Percentiles rank a stretch among this genome's conserved stretches.
phyloP scores from a whole-genome alignment of 371 early-diverging fungal genomes.

The Mycotypha africana region DNA sequence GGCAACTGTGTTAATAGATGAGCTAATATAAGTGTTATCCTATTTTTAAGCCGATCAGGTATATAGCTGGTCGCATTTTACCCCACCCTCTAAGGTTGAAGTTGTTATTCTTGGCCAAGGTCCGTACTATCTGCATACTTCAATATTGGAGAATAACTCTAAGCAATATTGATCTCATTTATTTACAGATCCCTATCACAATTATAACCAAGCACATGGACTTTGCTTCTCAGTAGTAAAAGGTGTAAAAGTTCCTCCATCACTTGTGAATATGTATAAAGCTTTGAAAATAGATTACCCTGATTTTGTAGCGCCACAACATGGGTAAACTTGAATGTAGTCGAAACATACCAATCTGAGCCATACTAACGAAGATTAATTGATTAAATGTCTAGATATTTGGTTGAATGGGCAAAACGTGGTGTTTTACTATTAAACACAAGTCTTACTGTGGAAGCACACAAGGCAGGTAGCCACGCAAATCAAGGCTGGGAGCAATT shows the following conservation, averaged over 20 bases:
- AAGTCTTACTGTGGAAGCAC: conserved; percentile 84
- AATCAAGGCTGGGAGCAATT: conserved; percentile 88
- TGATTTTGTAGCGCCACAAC: conserved; percentile 54
- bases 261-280: conserved; percentile 91
- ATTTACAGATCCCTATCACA: conserved; percentile 92
- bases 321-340: conserved; percentile 38
- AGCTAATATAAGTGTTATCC: neutral
- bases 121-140: conserved; percentile 12
- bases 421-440: conserved; percentile 97
- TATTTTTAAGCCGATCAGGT: conserved; percentile 47
- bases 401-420: conserved; percentile 82
- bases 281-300: conserved; percentile 72
- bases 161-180: neutral
- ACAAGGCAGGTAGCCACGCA: conserved; percentile 86
- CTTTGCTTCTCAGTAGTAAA: conserved; percentile 84
- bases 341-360: neutral
- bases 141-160: conserved; percentile 7
- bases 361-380: neutral
- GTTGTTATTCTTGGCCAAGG: conserved; percentile 93
- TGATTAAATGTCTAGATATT: conserved; percentile 52
- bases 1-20: no score
- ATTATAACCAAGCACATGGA: conserved; percentile 89
- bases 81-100: conserved; percentile 59
- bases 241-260: conserved; percentile 80
- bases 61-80: conserved; percentile 77